Percentiles rank a stretch among this genome's conserved stretches.
phyloP scores from a whole-genome alignment of 805 yeast species.

The Clavispora phyllophila region DNA sequence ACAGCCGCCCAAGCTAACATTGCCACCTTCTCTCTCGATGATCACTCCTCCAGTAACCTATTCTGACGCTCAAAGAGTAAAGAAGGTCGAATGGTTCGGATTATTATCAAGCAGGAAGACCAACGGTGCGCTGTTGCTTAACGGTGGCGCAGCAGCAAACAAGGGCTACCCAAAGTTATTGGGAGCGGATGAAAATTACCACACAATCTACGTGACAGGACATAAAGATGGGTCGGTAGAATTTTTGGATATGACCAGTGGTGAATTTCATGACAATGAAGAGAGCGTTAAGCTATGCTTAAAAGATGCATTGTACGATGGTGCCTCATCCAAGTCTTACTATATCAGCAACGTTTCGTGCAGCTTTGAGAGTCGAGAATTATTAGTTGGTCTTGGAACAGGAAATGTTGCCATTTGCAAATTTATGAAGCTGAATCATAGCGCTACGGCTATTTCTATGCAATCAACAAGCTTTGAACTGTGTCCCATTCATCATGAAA shows the following conservation, averaged over 20 bases:
- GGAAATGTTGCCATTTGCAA: constrained; percentile 77
- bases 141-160: constrained; percentile 74
- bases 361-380: constrained; percentile 72
- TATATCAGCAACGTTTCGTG: constrained; percentile 60
- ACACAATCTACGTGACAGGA: constrained; percentile 64
- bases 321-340: constrained; percentile 29
- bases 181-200: constrained; percentile 39
- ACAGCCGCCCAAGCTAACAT: constrained; percentile 25
- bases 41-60: constrained; percentile 66
- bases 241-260: constrained; percentile 77
- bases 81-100: constrained; percentile 72
- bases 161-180: constrained; percentile 23
- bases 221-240: constrained; percentile 82
- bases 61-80: constrained; percentile 47
- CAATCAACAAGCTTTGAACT: constrained; percentile 20
- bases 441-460: constrained; percentile 16
- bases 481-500: constrained; percentile 27
- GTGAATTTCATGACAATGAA: constrained; percentile 44
- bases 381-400: constrained; percentile 59
- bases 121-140: constrained; percentile 45
- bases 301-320: constrained; percentile 27
- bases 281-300: constrained; percentile 29
- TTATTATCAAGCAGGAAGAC: constrained; percentile 43
- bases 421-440: constrained; percentile 41
- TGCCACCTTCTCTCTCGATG: constrained; percentile 81